A percentile compares a stretch with the other conserved stretches of the same genome.
phyloP scores from a whole-genome alignment of 352 stramenopile species.

The Phytopythium helicoides region DNA sequence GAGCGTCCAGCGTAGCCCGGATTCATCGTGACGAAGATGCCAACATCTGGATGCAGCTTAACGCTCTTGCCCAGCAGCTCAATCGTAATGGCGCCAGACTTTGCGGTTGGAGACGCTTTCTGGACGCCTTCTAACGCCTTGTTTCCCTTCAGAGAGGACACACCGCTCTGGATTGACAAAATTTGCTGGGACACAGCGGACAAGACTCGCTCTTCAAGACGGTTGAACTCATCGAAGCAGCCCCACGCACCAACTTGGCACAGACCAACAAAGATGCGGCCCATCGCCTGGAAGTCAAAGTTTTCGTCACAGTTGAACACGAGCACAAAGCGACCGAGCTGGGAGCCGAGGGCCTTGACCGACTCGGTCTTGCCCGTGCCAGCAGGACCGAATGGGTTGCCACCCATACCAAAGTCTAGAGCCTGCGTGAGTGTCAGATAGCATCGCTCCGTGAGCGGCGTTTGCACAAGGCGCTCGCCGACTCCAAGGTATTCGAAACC shows the following conservation, averaged over 20 bases:
- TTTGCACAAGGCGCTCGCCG: slow-evolving; percentile 99
- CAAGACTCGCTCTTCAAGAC: slow-evolving; percentile 98
- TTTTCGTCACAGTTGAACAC: slow-evolving; percentile 99
- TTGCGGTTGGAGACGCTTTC: slow-evolving; percentile 6
- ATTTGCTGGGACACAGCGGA: slow-evolving; percentile 99
- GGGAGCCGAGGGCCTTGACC: slow-evolving; percentile 98
- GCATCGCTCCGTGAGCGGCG: slow-evolving; percentile 98
- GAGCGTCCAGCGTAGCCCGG: slow-evolving; percentile 98
- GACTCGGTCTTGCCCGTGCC: slow-evolving; percentile 99
- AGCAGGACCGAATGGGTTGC: slow-evolving; percentile 98
- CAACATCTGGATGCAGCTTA: slow-evolving; percentile 96
- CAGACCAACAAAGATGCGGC: slow-evolving; percentile 98
- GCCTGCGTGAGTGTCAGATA: slow-evolving; percentile 99
- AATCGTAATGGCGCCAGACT: slow-evolving; percentile 62
- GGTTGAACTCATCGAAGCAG: slow-evolving; percentile 99
- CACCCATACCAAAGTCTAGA: slow-evolving; percentile 98
- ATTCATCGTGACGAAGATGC: slow-evolving; percentile 99
- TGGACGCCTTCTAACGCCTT: slow-evolving; percentile 26
- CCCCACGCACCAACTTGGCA: slow-evolving; percentile 99
- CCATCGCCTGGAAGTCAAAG: slow-evolving; percentile 99
- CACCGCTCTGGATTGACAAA: slow-evolving; percentile 97
- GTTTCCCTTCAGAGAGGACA: slow-evolving; percentile 82
- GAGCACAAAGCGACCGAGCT: slow-evolving; percentile 98
- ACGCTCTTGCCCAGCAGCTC: slow-evolving; percentile 96
- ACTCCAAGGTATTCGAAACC: slow-evolving; percentile 99